Base-by-base conservation (phyloP, 331 rosid species). In the Quercus tomentella region DNA sequence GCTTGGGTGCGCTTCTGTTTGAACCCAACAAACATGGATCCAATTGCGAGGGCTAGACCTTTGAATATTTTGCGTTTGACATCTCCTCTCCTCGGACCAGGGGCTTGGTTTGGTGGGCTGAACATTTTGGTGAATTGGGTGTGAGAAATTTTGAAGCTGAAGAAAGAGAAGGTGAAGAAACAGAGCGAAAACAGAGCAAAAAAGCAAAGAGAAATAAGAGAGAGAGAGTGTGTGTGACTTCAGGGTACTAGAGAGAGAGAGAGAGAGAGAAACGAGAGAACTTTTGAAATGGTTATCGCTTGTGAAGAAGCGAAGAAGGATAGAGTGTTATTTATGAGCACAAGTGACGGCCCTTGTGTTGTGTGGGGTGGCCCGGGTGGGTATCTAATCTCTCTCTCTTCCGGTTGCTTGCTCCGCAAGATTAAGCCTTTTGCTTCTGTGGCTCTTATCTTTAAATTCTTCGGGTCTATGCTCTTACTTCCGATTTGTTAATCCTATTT, bases 51-150 rank as follows among this genome's bases (percentile, higher is more conserved):
- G 12, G 56, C 85, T 1, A 85, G 43, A 49, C 18, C 57, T 81
- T 73, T 85, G 14, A 88, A 17, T 2, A 88, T 81, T 20, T 69
- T 82, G 7, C 73, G 41, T 74, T 66, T 80, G 41, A 88, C 12
- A 70, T 78, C 80, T 1, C 91, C 91, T 26, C 88, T 81, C 65
- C n/a, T 49, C 17, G 54, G 54, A 49, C 4, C 5, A 14, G 54
- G 54, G 5, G 1, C 17, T 49, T 49, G 15, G 54, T 12, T 57
- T 17, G 61, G 8, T 4, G 33, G 26, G 68, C 15, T 16, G 3
- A 5, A 23, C 68, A 61, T 14, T 25, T 11, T 58, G 2, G 62
- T 21, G 74, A 62, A 15, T 0, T 69, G 45, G 35, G 65, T 31
- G 15, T 14, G 8, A 7, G 21, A 76, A 17, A 1, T 56, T 45